Evolutionary conservation across 495 filamentous ascomycete genomes (phyloP), one percentile per base, ranked within the genome.

Genomic region (Annulohypoxylon stygium): DNA sequence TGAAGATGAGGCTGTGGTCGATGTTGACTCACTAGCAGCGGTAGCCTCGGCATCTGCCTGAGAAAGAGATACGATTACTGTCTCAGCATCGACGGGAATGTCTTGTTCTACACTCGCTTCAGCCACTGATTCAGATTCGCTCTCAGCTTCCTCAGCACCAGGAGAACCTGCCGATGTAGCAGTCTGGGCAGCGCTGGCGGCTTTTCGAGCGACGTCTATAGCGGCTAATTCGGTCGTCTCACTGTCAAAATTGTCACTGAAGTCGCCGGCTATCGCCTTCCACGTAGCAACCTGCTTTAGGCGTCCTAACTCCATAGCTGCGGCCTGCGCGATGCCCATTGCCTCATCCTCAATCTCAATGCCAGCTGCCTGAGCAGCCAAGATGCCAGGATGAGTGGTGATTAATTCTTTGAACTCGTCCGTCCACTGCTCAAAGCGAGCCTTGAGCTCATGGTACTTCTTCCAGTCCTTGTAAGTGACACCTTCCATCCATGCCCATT

Each of bases 381-480:
- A 82, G 1, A 98, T 83, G 20, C 90, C 90, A 51, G 90, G 85
- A 74, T 98, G 95, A 8, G 88, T 83, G 58, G 90, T 83, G 10
- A 91, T 93, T 50, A 93, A 86, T 20, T 86, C 81, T 70, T 92
- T 87, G 48, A 99, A 90, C 61, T 93, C 90, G n/a, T 86, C 84
- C 37, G 91, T 88, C 94, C 96, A 97, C 75, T 93, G 90, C 41
- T 93, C 90, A 51, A 97, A 92, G 30, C 92, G 89, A 48, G 88
- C 88, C 82, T 93, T 97, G 65, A 98, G 84, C 26, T 90, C 85
- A 75, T 97, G 92, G 77, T 97, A 98, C 75, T 92, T 93, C 30
- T 88, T 88, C 97, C 97, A 99, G 78, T 98, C 94, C 75, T 96
- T 95, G 85, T 98, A 97, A 5, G 94, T 95, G 67, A 99, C 89